Conservation (phyloP, 345 rosid species). For the Corchorus capsularis region DNA sequence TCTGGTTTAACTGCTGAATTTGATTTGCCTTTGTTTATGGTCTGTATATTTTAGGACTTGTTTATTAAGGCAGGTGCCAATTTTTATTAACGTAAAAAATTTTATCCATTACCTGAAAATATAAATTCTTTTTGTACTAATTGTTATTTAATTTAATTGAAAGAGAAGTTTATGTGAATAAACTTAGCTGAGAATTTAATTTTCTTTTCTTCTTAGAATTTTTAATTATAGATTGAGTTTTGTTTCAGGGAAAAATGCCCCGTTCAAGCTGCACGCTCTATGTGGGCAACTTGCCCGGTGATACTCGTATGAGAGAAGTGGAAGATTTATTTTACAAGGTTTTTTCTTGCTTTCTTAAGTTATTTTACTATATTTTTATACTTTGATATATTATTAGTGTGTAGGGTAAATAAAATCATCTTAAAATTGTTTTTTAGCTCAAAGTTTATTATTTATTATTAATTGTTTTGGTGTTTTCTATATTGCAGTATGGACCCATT, state of each 20-base stretch:
- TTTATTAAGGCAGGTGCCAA: neutral
- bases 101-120: neutral
- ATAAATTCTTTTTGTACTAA: neutral
- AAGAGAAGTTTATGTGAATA: neutral
- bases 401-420: neutral
- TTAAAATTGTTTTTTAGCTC: neutral
- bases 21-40: no score
- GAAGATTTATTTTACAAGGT: slow-evolving; percentile 96
- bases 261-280: slow-evolving; percentile 86
- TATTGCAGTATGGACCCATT: slow-evolving; percentile 84
- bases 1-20: neutral
- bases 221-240: neutral
- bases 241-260: slow-evolving; percentile 55
- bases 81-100: neutral
- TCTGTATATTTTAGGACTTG: neutral
- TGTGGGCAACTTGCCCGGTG: slow-evolving; percentile 97
- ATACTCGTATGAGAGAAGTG: slow-evolving; percentile 80
- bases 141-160: neutral
- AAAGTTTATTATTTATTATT: neutral
- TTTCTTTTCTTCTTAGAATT: neutral
- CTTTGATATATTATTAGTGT: neutral
- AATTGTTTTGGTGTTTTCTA: neutral
- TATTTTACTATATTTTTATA: neutral
- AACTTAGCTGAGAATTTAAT: neutral
- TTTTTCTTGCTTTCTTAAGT: neutral